Conservation (phyloP, 352 stramenopile genomes). For the Halophytophthora polymorphica region DNA sequence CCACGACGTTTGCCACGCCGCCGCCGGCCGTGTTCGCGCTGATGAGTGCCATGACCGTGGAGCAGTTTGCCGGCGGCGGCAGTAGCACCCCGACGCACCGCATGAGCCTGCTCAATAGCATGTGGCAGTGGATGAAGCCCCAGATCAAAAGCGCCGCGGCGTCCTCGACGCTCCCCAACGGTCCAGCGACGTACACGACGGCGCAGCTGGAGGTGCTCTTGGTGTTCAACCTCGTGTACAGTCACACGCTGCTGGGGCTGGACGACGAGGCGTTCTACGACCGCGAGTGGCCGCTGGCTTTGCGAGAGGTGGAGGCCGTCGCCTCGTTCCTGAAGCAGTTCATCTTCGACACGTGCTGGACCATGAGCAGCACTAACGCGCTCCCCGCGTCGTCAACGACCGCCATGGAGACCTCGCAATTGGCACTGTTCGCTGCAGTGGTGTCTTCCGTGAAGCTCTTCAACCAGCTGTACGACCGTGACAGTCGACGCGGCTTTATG, state of each 20-base stretch:
- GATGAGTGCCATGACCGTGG: conserved; percentile 45
- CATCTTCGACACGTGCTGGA: conserved; percentile 73
- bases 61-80: conserved; percentile 13
- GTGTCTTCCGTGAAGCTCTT: conserved; percentile 72
- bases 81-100: conserved; percentile 4
- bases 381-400: conserved; percentile 9
- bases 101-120: conserved; percentile 21
- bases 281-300: conserved; percentile 43
- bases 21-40: conserved; percentile 41
- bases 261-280: conserved; percentile 78
- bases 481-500: conserved; percentile 53
- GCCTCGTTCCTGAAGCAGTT: conserved; percentile 59
- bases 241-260: conserved; percentile 57
- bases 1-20: conserved; percentile 43
- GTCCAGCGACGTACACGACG: conserved; percentile 13
- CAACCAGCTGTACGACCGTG: conserved; percentile 77
- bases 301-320: conserved; percentile 38
- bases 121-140: conserved; percentile 38
- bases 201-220: conserved; percentile 41
- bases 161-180: conserved; percentile 7
- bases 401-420: conserved; percentile 23
- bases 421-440: conserved; percentile 41
- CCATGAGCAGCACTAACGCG: conserved; percentile 19
- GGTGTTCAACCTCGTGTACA: conserved; percentile 64
- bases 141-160: conserved; percentile 10